These are phyloP conservation scores for Fusarium secorum DNA, from an alignment of 2,329 filamentous ascomycete genomes.

Conservation along the genomic window DNA sequence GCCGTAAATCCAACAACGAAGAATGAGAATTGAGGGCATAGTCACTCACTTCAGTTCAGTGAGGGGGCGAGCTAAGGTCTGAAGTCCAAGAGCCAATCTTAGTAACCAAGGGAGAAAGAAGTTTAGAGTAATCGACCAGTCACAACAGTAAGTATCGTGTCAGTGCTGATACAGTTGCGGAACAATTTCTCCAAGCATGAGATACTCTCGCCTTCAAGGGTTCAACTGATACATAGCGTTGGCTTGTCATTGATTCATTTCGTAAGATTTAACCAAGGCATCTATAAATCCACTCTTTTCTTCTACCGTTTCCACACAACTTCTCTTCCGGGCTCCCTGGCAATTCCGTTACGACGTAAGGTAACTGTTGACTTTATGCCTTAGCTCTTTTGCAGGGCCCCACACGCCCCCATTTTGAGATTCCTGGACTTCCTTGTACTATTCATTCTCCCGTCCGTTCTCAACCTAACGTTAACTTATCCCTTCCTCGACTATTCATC, in stretches of 20 bases:
- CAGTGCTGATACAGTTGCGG: constrained; percentile 5
- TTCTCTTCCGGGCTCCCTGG: constrained; percentile 14
- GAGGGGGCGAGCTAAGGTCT: not conserved
- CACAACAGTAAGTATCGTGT: constrained; percentile 41
- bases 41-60: not conserved
- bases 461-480: constrained; percentile 4
- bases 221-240: not conserved
- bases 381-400: constrained; percentile 16
- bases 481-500: constrained; percentile 6
- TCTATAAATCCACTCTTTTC: constrained; percentile 7
- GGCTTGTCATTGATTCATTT: not conserved
- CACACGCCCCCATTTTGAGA: constrained; percentile 5
- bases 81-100: constrained; percentile 2
- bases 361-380: constrained; percentile 19
- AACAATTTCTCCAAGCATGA: not conserved
- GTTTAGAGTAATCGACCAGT: not conserved
- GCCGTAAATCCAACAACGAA: constrained; percentile 1
- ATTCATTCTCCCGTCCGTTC: not conserved
- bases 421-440: not conserved
- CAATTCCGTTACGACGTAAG: constrained; percentile 18
- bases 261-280: constrained; percentile 2
- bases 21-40: not conserved
- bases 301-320: constrained; percentile 12
- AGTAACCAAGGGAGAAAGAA: not conserved
- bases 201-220: not conserved